Percentiles rank a stretch among this genome's conserved stretches.
These are phyloP conservation scores for Lentinus brumalis DNA, from an alignment of 768 basidiomycete genomes.

Conservation along the genomic window DNA sequence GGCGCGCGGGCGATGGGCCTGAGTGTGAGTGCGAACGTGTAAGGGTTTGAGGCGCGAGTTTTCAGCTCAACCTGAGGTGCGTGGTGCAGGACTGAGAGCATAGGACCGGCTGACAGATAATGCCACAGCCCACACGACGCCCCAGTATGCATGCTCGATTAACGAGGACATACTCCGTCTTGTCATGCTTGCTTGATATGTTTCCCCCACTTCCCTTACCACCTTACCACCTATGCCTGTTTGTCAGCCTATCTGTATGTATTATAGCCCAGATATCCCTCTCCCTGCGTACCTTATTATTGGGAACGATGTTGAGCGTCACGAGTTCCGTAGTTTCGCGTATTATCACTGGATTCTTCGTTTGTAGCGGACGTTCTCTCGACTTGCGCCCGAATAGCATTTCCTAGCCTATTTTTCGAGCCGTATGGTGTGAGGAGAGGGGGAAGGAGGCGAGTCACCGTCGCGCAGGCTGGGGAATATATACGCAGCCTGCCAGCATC, in stretches of 20 bases:
- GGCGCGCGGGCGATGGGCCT: slow-evolving; percentile 84
- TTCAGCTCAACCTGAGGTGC: not conserved
- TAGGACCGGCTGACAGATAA: slow-evolving; percentile 5
- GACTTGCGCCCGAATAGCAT: not conserved
- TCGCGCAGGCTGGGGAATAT: not conserved
- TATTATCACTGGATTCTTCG: slow-evolving; percentile 2
- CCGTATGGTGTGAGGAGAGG: not conserved
- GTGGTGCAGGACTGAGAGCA: not conserved
- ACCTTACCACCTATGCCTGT: not conserved
- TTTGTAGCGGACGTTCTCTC: not conserved
- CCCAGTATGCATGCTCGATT: not conserved
- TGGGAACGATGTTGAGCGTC: slow-evolving; percentile 17
- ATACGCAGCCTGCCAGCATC: not conserved
- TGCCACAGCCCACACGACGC: slow-evolving; percentile 5
- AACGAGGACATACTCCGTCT: slow-evolving; percentile 1
- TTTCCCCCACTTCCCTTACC: not conserved
- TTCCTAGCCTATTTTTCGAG: not conserved
- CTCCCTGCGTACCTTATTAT: slow-evolving; percentile 15
- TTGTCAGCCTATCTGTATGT: slow-evolving; percentile 1
- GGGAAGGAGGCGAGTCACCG: not conserved
- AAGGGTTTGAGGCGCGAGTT: not conserved
- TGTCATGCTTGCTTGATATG: not conserved
- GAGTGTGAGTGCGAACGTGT: slow-evolving; percentile 29
- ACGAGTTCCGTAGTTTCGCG: slow-evolving; percentile 4
- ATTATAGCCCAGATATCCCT: slow-evolving; percentile 1